Percentiles rank a stretch among this genome's conserved stretches.
phyloP scores from a whole-genome alignment of 202 grass and related monocot species.

The Schoenoplectus tabernaemontani region DNA sequence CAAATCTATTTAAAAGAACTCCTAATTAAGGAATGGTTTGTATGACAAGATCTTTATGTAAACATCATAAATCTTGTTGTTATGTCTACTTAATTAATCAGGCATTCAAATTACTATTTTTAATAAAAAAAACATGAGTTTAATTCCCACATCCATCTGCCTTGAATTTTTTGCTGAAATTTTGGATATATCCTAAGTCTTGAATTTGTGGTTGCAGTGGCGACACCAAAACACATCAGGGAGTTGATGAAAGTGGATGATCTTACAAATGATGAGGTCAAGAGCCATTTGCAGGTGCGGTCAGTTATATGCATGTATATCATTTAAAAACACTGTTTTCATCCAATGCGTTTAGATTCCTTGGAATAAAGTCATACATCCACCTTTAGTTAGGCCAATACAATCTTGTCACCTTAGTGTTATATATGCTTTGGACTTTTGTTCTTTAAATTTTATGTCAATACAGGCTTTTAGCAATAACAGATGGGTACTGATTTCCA shows the following conservation, averaged over 20 bases:
- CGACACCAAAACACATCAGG: conserved; percentile 79
- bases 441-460: neutral
- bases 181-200: neutral
- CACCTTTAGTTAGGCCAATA: neutral
- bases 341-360: neutral
- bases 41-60: neutral
- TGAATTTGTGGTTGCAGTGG: conserved; percentile 38
- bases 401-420: neutral
- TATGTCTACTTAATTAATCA: neutral
- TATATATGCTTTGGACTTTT: neutral
- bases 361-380: neutral
- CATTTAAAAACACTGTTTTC: conserved; percentile 10
- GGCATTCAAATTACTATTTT: neutral
- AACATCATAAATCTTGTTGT: neutral
- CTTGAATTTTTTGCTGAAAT: neutral
- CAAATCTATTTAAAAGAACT: neutral
- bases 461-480: neutral
- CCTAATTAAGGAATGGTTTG: neutral
- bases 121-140: neutral
- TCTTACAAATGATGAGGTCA: conserved; percentile 76
- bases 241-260: conserved; percentile 77
- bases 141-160: neutral
- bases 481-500: neutral
- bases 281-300: conserved; percentile 87
- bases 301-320: neutral